Percentiles rank a stretch among this genome's conserved stretches.
Evolutionary conservation across 2,329 filamentous ascomycete species (phyloP).

Genomic region (Trichoderma sp.): DNA sequence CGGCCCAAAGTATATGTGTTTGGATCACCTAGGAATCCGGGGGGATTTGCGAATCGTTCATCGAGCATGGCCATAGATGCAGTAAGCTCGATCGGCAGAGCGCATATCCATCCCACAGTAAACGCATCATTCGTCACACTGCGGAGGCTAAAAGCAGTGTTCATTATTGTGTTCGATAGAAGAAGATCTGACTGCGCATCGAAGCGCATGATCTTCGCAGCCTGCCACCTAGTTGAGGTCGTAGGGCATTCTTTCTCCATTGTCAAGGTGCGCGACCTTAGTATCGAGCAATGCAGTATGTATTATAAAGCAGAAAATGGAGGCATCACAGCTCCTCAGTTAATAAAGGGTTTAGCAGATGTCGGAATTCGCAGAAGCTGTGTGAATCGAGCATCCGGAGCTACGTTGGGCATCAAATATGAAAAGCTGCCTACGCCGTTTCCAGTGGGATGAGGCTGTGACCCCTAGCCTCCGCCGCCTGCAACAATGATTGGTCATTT

Average conservation of each 20-base stretch:
- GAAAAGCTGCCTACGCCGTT: neutral
- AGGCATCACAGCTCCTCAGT: neutral
- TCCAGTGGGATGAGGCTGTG: neutral
- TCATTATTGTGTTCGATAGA: neutral
- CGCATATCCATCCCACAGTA: conserved; percentile 19
- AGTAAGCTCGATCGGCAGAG: conserved; percentile 15
- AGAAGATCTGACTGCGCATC: neutral
- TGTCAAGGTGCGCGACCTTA: neutral
- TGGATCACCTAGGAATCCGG: neutral
- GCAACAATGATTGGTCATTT: neutral
- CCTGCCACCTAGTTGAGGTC: neutral
- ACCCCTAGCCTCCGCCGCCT: too few relatives aligned
- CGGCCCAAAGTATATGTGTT: conserved; percentile 19
- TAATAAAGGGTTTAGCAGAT: neutral
- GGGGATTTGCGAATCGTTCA: neutral
- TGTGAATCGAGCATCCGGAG: neutral
- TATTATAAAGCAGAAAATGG: too few relatives aligned
- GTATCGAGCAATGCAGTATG: neutral
- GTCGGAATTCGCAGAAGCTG: neutral
- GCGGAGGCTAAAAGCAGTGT: neutral
- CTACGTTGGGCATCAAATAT: too few relatives aligned
- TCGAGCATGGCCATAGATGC: conserved; percentile 21
- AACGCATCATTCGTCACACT: neutral
- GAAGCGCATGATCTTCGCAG: neutral
- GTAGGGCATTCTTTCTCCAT: neutral